A percentile compares a stretch with the other conserved stretches of the same genome.
Evolutionary conservation across 495 filamentous ascomycete genomes (phyloP).

Genomic region (Platismatia glauca): DNA sequence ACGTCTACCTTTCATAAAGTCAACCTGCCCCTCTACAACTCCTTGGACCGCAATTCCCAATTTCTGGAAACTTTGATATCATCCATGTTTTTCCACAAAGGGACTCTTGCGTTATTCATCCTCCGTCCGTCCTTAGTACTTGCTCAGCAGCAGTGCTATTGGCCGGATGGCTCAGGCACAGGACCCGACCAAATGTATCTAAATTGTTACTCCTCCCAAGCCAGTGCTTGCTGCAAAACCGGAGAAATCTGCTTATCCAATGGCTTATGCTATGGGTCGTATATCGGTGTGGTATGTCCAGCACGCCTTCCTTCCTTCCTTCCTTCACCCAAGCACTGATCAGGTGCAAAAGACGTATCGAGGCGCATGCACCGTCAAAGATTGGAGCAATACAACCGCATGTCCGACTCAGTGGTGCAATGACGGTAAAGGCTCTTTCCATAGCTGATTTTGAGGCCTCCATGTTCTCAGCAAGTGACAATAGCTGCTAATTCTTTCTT

Average conservation of each 20-base stretch:
- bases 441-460: not conserved
- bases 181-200: not conserved
- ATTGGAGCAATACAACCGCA: slow-evolving; percentile 15
- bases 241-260: slow-evolving; percentile 13
- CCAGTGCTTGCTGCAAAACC: slow-evolving; percentile 1
- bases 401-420: slow-evolving; percentile 14
- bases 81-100: not conserved
- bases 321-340: not conserved
- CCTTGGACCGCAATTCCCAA: not conserved
- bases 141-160: slow-evolving; percentile 8
- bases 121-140: not conserved
- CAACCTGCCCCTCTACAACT: not conserved
- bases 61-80: not conserved
- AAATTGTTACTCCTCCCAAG: slow-evolving; percentile 3
- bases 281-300: not conserved
- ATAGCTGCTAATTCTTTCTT: not conserved
- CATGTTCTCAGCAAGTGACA: not conserved
- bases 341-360: slow-evolving; percentile 3
- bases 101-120: not conserved
- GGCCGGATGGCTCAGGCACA: not conserved
- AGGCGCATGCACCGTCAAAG: slow-evolving; percentile 14
- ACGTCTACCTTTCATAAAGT: not conserved
- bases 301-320: not conserved
- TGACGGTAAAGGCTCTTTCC: slow-evolving; percentile 1
- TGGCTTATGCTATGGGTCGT: slow-evolving; percentile 9